Conservation (phyloP, 2,329 filamentous ascomycete species). For the Ramichloridium luteum region DNA sequence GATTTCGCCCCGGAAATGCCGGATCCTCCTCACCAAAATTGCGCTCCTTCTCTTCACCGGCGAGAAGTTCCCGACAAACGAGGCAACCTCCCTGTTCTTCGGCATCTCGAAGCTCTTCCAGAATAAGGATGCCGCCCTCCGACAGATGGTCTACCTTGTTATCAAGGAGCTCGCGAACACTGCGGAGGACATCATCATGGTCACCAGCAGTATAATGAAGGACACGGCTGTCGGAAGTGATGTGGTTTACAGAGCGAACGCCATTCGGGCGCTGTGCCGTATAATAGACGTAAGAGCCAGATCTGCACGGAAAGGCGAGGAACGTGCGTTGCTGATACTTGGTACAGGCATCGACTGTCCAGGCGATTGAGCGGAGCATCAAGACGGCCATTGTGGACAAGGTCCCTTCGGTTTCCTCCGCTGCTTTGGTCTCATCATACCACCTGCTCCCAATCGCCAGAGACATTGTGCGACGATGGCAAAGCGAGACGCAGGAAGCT, state of each 20-base stretch:
- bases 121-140: conserved; percentile 95
- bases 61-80: conserved; percentile 91
- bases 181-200: conserved; percentile 99
- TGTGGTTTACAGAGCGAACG: conserved; percentile 86
- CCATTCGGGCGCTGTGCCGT: conserved; percentile 85
- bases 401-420: conserved; percentile 92
- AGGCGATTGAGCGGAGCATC: conserved; percentile 95
- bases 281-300: conserved; percentile 71
- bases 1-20: conserved; percentile 93
- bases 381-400: conserved; percentile 99
- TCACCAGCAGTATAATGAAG: conserved; percentile 99
- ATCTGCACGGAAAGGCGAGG: no score
- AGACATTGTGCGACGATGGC: conserved; percentile 93
- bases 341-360: conserved; percentile 76
- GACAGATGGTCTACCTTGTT: conserved; percentile 97
- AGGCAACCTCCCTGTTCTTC: conserved; percentile 97
- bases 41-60: conserved; percentile 91
- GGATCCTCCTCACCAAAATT: conserved; percentile 94
- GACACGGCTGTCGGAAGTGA: conserved; percentile 93
- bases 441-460: conserved; percentile 91
- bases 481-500: conserved; percentile 95
- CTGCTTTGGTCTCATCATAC: conserved; percentile 91
- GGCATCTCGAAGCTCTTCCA: conserved; percentile 98
- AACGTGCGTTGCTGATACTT: no score
- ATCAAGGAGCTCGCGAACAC: conserved; percentile 95